Percentiles rank a stretch among this genome's conserved stretches.
Conservation (phyloP, 176 grass and related monocot genomes). For the Cenchrus purpureus region DNA sequence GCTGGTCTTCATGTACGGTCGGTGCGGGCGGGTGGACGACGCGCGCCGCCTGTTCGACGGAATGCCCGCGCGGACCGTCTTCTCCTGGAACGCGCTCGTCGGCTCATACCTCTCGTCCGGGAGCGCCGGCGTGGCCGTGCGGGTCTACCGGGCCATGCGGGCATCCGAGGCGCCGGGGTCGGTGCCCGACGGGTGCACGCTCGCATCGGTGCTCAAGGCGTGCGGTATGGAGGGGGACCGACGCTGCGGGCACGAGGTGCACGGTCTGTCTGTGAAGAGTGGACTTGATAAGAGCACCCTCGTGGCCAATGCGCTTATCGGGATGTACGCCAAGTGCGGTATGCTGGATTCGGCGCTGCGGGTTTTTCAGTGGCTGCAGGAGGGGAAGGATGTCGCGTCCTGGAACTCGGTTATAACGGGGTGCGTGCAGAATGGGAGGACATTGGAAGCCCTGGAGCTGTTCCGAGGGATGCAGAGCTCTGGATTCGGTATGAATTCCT, state of each 20-base stretch:
- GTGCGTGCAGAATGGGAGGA: constrained; percentile 68
- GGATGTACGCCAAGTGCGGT: constrained; percentile 85
- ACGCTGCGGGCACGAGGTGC: constrained; percentile 56
- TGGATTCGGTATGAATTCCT: constrained; percentile 67
- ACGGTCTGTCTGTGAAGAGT: constrained; percentile 60
- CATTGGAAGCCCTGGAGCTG: constrained; percentile 60
- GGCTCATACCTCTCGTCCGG: constrained; percentile 65
- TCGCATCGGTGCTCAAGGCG: constrained; percentile 78
- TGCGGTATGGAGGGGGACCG: constrained; percentile 49
- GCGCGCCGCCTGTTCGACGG: constrained; percentile 73
- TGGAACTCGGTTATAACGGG: constrained; percentile 88
- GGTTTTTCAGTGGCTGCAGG: constrained; percentile 64
- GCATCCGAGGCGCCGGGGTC: constrained; percentile 9
- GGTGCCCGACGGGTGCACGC: constrained; percentile 74
- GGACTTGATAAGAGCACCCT: constrained; percentile 61
- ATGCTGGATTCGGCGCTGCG: constrained; percentile 60
- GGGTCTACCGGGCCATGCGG: constrained; percentile 57
- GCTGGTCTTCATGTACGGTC: constrained; percentile 87
- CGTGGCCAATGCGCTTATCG: constrained; percentile 76
- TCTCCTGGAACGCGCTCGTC: constrained; percentile 90
- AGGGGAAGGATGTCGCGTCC: constrained; percentile 62
- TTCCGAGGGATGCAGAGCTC: constrained; percentile 73
- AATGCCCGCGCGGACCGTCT: constrained; percentile 72
- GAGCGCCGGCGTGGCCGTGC: constrained; percentile 35
- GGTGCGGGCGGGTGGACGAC: constrained; percentile 55